Conservation (phyloP, 2,329 filamentous ascomycete species). For the Leptographium galeiforme region DNA sequence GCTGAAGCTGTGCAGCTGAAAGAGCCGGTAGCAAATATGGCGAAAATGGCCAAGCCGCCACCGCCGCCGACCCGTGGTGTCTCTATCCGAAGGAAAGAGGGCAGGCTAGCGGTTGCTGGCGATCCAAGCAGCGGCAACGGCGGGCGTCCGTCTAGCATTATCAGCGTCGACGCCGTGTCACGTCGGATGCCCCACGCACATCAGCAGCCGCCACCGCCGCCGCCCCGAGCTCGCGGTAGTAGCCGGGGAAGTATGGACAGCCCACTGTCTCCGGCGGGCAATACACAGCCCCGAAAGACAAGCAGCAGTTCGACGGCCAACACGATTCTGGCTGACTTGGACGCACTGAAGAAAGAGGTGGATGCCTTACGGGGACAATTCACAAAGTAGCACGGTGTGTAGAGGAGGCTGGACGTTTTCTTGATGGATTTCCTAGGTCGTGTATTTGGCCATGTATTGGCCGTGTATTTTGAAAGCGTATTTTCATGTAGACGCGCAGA, state of each 20-base stretch:
- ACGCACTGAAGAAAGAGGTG: slow-evolving; percentile 60
- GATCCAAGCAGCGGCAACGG: not conserved
- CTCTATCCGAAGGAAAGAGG: slow-evolving; percentile 15
- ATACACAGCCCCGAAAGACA: slow-evolving; percentile 13
- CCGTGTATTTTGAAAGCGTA: not conserved
- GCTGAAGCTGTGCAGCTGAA: not conserved
- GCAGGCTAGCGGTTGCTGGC: slow-evolving; percentile 14
- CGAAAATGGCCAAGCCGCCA: slow-evolving; percentile 17
- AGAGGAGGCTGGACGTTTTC: not conserved
- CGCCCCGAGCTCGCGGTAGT: slow-evolving; percentile 33
- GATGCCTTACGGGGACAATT: slow-evolving; percentile 43
- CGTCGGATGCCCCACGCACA: slow-evolving; percentile 13
- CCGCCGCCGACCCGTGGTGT: slow-evolving; percentile 20
- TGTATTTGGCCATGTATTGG: not conserved
- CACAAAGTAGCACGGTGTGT: not conserved
- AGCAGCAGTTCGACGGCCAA: slow-evolving; percentile 23
- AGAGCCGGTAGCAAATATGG: not conserved
- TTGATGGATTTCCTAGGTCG: not conserved
- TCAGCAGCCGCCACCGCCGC: slow-evolving; percentile 27
- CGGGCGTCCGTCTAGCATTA: slow-evolving; percentile 25
- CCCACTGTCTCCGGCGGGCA: slow-evolving; percentile 5
- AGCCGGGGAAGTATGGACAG: slow-evolving; percentile 31
- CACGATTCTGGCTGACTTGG: slow-evolving; percentile 60
- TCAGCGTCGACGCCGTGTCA: slow-evolving; percentile 24
- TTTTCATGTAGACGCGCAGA: not conserved